Conservation (phyloP, 2,329 filamentous ascomycete genomes). For the Aspergillus proliferans region DNA sequence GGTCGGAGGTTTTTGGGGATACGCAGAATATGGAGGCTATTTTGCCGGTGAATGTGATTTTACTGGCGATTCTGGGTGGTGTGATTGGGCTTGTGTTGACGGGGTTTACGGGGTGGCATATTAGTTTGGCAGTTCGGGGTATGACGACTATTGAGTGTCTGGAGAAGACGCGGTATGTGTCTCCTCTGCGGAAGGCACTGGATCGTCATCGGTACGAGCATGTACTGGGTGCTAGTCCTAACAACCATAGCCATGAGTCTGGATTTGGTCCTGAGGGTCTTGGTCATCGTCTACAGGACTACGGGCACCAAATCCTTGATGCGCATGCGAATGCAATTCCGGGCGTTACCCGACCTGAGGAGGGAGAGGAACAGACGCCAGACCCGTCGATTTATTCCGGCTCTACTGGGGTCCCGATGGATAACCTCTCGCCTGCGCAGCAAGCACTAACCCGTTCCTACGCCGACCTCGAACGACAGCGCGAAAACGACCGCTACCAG, state of each 20-base stretch:
- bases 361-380: constrained; percentile 60
- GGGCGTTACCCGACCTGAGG: constrained; percentile 71
- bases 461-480: constrained; percentile 54
- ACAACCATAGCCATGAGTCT: constrained; percentile 29
- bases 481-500: constrained; percentile 63
- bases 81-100: constrained; percentile 86
- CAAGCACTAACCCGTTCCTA: constrained; percentile 43
- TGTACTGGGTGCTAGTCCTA: constrained; percentile 24
- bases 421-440: constrained; percentile 39
- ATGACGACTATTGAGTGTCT: constrained; percentile 95
- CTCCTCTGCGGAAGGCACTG: constrained; percentile 66
- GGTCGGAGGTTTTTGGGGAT: constrained; percentile 69
- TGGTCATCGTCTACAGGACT: constrained; percentile 47
- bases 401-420: neutral
- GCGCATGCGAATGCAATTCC: constrained; percentile 76
- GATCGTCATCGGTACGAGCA: constrained; percentile 57
- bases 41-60: constrained; percentile 83
- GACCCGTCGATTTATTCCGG: constrained; percentile 19
- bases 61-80: constrained; percentile 77
- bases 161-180: constrained; percentile 91
- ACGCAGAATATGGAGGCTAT: constrained; percentile 66
- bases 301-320: constrained; percentile 69
- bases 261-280: constrained; percentile 29
- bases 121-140: constrained; percentile 69
- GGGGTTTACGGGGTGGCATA: constrained; percentile 88